Base-by-base conservation (phyloP, 179 eudicot species). In the Gypsophila paniculata region DNA sequence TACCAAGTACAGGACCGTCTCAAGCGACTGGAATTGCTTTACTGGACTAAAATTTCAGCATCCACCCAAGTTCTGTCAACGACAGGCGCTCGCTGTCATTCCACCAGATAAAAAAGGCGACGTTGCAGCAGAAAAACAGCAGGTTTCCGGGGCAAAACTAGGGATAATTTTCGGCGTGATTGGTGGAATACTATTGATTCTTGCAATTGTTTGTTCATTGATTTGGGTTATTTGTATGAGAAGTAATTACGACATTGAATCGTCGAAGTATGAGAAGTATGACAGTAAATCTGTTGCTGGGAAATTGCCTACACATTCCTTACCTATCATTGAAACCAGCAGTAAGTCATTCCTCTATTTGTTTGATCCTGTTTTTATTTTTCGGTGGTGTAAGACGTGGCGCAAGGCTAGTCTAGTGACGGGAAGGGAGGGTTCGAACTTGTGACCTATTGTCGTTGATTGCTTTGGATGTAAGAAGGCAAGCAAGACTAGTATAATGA, bases 21-120 rank as follows among this genome's bases (percentile, higher is more conserved):
- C 81, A 17, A 78, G 85, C 42, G 65, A 54, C 11, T 87, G 91
- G 88, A 94, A 94, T 58, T 94, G 99, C 77, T 70, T 94, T 25
- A 71, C 81, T 0, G 81, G 77, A 7, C 72, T 80, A 2, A 82
- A 78, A 70, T 74, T 85, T 71, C 99, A 94, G 79, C 88, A 87
- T 48, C 72, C 83, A 0, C 8, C 54, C 36, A 71, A 81, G 0
- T 86, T 76, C 34, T 94, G 99, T 65, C 82, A 84, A 42, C 86
- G 84, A 61, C 82, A 86, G 62, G 91, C 96, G 68, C 54, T 90
- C 21, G 96, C 96, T 14, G 93, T 91, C 12, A 69, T 77, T 66
- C 97, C 97, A 48, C 83, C 85, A 13, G 52, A n/a, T 71, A 76
- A 76, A 68, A 49, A 66, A 17, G 46, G 62, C 13, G 36, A 22